phyloP scores from a whole-genome alignment of 106 monocot genomes.

The Dioscorea dumetorum region DNA sequence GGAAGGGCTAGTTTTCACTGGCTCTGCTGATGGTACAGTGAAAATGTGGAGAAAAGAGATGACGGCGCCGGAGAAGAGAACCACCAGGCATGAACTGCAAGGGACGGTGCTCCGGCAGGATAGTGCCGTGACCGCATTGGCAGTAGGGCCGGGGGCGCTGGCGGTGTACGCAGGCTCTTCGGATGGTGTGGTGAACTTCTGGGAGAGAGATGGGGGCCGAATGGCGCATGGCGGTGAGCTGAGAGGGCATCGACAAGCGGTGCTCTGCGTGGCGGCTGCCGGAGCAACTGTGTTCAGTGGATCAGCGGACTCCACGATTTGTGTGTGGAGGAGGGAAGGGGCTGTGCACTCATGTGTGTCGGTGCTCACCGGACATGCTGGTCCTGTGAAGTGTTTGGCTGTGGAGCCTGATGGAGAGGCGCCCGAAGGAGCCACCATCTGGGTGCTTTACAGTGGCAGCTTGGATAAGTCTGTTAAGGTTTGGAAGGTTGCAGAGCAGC shows the following conservation, averaged over 20 bases:
- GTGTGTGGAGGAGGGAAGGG: slow-evolving; percentile 22
- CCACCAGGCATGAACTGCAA: slow-evolving; percentile 4
- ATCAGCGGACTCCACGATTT: slow-evolving; percentile 29
- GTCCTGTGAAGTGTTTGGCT: slow-evolving; percentile 37
- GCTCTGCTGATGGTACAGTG: slow-evolving; percentile 33
- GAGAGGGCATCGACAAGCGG: slow-evolving; percentile 12
- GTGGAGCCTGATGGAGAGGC: slow-evolving; percentile 25
- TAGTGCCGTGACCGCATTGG: slow-evolving; percentile 46
- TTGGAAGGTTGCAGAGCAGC: slow-evolving; percentile 34
- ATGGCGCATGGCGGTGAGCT: slow-evolving; percentile 21
- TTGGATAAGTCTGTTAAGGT: slow-evolving; percentile 52
- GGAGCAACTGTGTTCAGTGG: slow-evolving; percentile 29
- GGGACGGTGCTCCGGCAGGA: slow-evolving; percentile 54
- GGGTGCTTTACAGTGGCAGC: slow-evolving; percentile 48
- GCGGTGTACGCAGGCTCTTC: slow-evolving; percentile 47
- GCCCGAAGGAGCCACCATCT: slow-evolving; percentile 4
- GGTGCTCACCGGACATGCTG: slow-evolving; percentile 30
- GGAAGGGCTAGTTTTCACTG: slow-evolving; percentile 19
- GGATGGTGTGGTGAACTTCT: slow-evolving; percentile 57
- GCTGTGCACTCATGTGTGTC: slow-evolving; percentile 8
- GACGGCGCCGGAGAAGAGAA: slow-evolving; percentile 1
- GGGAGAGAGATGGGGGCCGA: slow-evolving; percentile 27
- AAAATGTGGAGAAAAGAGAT: slow-evolving; percentile 31
- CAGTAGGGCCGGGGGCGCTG: slow-evolving; percentile 14
- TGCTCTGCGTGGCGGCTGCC: slow-evolving; percentile 19